Evolutionary conservation across 257 asterid species (phyloP).

Genomic region (Solanum etuberosum): DNA sequence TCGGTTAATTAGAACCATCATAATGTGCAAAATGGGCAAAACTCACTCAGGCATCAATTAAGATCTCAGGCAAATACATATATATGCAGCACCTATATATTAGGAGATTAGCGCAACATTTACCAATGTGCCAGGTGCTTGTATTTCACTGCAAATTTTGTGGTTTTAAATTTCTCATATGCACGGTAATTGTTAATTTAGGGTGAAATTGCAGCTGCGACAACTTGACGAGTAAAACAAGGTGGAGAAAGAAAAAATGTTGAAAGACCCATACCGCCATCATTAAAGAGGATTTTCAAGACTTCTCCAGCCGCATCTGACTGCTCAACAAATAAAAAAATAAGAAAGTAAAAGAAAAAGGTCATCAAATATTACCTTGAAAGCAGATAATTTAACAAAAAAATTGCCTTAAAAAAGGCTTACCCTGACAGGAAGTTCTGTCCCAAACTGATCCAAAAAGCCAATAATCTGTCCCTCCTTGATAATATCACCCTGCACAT

Average conservation of each 20-base stretch:
- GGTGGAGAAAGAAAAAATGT: neutral
- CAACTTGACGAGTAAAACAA: neutral
- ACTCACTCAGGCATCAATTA: neutral
- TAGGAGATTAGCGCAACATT: neutral
- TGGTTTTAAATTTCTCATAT: neutral
- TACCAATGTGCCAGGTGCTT: neutral
- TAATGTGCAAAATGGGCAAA: neutral
- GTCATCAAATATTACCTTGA: neutral
- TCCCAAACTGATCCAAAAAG: slow-evolving; percentile 59
- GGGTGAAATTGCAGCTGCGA: neutral
- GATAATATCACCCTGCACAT: slow-evolving; percentile 64
- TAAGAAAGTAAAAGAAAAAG: neutral
- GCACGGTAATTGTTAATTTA: neutral
- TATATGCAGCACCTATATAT: neutral
- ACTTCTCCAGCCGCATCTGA: slow-evolving; percentile 82
- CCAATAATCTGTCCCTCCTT: slow-evolving; percentile 84
- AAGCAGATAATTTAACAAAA: neutral
- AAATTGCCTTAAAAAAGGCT: slow-evolving; percentile 9
- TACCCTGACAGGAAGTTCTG: slow-evolving; percentile 59
- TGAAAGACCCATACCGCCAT: slow-evolving; percentile 54
- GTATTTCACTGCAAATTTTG: neutral
- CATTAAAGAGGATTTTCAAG: slow-evolving; percentile 55
- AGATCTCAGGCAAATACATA: neutral
- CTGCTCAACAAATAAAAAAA: slow-evolving; percentile 26
- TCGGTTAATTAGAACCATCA: neutral